A percentile compares a stretch with the other conserved stretches of the same genome.
Evolutionary conservation across 2,329 filamentous ascomycete genomes (phyloP).

Genomic region (Pseudocercospora fuligena): DNA sequence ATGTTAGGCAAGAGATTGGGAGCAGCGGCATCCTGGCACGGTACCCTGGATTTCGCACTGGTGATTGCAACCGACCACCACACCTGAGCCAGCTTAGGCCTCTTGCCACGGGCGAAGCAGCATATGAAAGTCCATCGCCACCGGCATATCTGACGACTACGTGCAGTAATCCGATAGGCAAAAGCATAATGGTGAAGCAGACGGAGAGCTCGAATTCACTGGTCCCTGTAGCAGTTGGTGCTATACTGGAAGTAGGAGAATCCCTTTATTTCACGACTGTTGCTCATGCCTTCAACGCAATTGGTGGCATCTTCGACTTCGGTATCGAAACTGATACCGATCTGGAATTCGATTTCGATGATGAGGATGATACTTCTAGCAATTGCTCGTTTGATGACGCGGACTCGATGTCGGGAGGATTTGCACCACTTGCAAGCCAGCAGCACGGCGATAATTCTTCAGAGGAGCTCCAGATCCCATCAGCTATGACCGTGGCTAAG

Average conservation of each 20-base stretch:
- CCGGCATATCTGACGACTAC: neutral
- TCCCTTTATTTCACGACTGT: constrained; percentile 16
- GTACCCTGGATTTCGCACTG: constrained; percentile 11
- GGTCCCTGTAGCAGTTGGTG: constrained; percentile 9
- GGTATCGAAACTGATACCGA: neutral
- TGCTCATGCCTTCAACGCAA: constrained; percentile 12
- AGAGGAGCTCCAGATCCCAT: neutral
- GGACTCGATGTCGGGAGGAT: neutral
- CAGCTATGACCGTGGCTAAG: neutral
- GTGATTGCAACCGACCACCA: constrained; percentile 17
- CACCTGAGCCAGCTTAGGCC: constrained; percentile 11
- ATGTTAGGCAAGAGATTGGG: constrained; percentile 13
- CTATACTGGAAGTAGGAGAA: constrained; percentile 10
- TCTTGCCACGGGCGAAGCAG: constrained; percentile 5
- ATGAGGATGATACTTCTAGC: neutral
- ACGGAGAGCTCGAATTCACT: neutral
- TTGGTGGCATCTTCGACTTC: neutral
- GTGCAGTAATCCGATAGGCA: constrained; percentile 7
- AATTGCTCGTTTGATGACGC: neutral
- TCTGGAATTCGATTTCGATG: constrained; percentile 11
- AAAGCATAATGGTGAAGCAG: neutral
- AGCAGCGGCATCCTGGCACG: constrained; percentile 5
- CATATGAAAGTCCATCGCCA: neutral
- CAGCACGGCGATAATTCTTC: neutral
- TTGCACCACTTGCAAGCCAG: too few species aligned